These are phyloP conservation scores for Nemania sp. DNA, from an alignment of 2,329 filamentous ascomycete species.

Conservation along the genomic window DNA sequence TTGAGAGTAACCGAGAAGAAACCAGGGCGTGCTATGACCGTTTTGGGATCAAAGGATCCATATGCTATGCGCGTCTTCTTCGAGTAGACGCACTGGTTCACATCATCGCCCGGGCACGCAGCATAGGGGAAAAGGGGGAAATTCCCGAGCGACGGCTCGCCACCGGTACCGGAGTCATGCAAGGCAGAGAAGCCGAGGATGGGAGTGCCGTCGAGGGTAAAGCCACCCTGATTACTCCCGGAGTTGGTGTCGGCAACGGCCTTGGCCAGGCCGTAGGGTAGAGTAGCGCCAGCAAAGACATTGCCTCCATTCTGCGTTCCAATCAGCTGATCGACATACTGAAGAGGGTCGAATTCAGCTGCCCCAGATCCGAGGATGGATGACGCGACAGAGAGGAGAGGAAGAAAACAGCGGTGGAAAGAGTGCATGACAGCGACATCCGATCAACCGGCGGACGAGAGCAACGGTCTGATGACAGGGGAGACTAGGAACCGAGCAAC, in stretches of 20 bases:
- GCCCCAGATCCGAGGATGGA: slow-evolving; percentile 24
- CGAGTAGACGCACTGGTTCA: slow-evolving; percentile 66
- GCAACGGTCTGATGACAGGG: slow-evolving; percentile 9
- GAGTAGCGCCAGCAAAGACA: slow-evolving; percentile 50
- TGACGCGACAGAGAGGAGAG: slow-evolving; percentile 27
- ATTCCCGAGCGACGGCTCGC: slow-evolving; percentile 68
- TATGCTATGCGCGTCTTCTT: slow-evolving; percentile 48
- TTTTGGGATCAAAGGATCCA: slow-evolving; percentile 54
- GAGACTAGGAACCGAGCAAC: neutral
- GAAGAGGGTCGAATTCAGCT: slow-evolving; percentile 41
- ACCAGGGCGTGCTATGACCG: slow-evolving; percentile 63
- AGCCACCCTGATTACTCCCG: slow-evolving; percentile 60
- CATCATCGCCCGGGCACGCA: slow-evolving; percentile 62
- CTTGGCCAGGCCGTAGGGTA: slow-evolving; percentile 55
- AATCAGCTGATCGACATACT: slow-evolving; percentile 58
- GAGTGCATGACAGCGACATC: slow-evolving; percentile 31
- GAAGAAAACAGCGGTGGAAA: slow-evolving; percentile 17
- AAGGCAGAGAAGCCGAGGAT: slow-evolving; percentile 62
- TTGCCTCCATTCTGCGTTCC: slow-evolving; percentile 54
- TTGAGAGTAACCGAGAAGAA: slow-evolving; percentile 67
- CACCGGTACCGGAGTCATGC: slow-evolving; percentile 64
- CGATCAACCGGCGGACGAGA: slow-evolving; percentile 2
- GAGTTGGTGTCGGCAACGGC: slow-evolving; percentile 60
- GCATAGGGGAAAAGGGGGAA: slow-evolving; percentile 73
- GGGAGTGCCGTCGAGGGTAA: slow-evolving; percentile 54